Evolutionary conservation across 2,329 filamentous ascomycete species (phyloP), one percentile per base, ranked within the genome.

Genomic region (Seiridium cupressi): DNA sequence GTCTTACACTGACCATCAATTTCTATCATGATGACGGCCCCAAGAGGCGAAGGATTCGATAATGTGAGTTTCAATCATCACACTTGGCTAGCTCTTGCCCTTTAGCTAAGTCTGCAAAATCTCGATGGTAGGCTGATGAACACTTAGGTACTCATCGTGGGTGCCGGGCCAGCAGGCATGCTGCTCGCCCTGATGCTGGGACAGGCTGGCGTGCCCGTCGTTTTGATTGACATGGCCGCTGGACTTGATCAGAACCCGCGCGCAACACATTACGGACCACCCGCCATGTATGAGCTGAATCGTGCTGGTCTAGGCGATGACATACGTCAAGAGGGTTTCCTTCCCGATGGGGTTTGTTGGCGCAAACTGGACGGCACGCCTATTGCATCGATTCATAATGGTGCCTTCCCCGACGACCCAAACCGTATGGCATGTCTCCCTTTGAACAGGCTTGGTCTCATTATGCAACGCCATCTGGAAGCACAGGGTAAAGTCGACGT

Each of bases 401-500:
- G 63, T 0, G 68, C 57, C 38, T 64, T 61, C 61, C 64, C 63
- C 1, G 66, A 70, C 5, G 69, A 73, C 34, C 68, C 72, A 3
- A 68, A 74, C 51, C 69, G 73, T 51, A 74, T 81, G 71, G 76
- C 76, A 0, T 76, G 77, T 1, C 65, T 82, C 35, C 77, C 79
- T 1, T 65, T 83, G 7, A 76, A 79, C 59, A 68, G 73, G 58
- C 70, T 83, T 1, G 74, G 76, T 3, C 64, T 72, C 40, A 64
- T 84, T 1, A 66, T 84, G 2, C 71, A 77, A 13, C 65, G 69
- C 18, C 75, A 79, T 55, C 18, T 44, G 5, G 62, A 69, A 44
- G 68, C 65, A 5, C 65, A 75, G 46, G 65, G 67, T 0, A 72
- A 67, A 4, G 74, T 73, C 0, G 68, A 71, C 31, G 63, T 81